phyloP scores from a whole-genome alignment of 257 asterid genomes.

The Plantago elongata region DNA sequence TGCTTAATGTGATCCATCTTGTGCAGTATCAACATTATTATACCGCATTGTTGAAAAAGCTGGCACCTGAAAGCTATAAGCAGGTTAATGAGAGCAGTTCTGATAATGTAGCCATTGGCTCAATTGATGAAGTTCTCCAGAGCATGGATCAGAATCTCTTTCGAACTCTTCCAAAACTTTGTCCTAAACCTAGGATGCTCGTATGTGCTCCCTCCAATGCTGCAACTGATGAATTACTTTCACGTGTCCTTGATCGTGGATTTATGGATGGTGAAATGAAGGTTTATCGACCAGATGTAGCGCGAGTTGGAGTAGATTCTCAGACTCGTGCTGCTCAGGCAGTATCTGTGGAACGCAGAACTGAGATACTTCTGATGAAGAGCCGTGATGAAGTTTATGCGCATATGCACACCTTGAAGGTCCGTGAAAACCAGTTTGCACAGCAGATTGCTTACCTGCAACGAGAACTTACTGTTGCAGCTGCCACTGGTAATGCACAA shows the following conservation, averaged over 20 bases:
- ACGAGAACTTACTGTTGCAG: constrained; percentile 79
- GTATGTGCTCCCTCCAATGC: constrained; percentile 99
- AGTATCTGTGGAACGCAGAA: constrained; percentile 95
- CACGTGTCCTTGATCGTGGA: constrained; percentile 99
- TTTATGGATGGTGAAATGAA: constrained; percentile 99
- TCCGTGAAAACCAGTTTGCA: constrained; percentile 70
- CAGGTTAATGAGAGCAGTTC: constrained; percentile 65
- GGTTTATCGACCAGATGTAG: constrained; percentile 93
- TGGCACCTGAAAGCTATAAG: constrained; percentile 99
- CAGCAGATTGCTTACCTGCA: constrained; percentile 86
- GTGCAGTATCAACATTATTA: constrained; percentile 99
- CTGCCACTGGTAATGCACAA: constrained; percentile 77
- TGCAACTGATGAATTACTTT: constrained; percentile 92
- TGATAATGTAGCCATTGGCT: constrained; percentile 70
- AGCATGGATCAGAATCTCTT: constrained; percentile 97
- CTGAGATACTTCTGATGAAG: constrained; percentile 81
- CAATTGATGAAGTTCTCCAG: constrained; percentile 96
- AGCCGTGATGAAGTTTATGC: constrained; percentile 81
- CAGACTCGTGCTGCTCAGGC: constrained; percentile 99
- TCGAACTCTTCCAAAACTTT: constrained; percentile 93
- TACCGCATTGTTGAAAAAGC: constrained; percentile 88
- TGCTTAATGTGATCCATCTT: constrained; percentile 97
- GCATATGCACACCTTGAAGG: constrained; percentile 78
- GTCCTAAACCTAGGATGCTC: constrained; percentile 99
- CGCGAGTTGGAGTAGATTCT: constrained; percentile 97